Base-by-base conservation (phyloP, 2,329 filamentous ascomycete species). In the Colletotrichum spinosum region DNA sequence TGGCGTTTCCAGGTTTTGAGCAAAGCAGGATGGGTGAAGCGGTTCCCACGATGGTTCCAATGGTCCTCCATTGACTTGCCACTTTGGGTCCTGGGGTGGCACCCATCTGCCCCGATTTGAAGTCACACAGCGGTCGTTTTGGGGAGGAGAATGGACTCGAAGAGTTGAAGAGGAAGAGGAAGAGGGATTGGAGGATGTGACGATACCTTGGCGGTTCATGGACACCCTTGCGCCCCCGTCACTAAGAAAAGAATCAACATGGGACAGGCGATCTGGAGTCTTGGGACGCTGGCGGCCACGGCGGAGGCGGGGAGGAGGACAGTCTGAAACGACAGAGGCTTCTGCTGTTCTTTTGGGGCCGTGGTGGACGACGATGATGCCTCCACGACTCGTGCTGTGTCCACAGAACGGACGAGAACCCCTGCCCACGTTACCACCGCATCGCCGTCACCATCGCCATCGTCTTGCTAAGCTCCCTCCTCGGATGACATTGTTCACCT, bases 221-320 rank as follows among this genome's bases (percentile, higher is more conserved):
- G 15, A 17, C 15, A 17, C 15, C 15, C 15, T 17, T 17, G 15
- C 34, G 45, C 9, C 56, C 33, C 61, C 62, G 58, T 65, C 41
- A 44, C 62, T 37, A 56, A 65, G 57, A 65, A 65, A 65, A 57
- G 58, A 25, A 42, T 44, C 57, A 65, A 44, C 15, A 33, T 42
- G 52, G 56, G 25, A 56, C 39, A 25, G 37, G 37, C 52, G 52
- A 62, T 62, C 41, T 46, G 52, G 52, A 51, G 46, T 56, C 34
- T 42, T 13, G 57, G 62, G 52, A 35, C 46, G 48, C 37, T 49
- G 46, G 49, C 55, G 42, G 55, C 60, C 37, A 48, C 42, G 55
- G 60, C 54, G 41, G 12, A 15, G 53, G 60, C 48, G 55, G 55
- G 45, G 50, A 48, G 4, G 46, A 51, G 15, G 51, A 11, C 41